phyloP scores from a whole-genome alignment of 2,329 filamentous ascomycete species.

The Fusarium sp. region DNA sequence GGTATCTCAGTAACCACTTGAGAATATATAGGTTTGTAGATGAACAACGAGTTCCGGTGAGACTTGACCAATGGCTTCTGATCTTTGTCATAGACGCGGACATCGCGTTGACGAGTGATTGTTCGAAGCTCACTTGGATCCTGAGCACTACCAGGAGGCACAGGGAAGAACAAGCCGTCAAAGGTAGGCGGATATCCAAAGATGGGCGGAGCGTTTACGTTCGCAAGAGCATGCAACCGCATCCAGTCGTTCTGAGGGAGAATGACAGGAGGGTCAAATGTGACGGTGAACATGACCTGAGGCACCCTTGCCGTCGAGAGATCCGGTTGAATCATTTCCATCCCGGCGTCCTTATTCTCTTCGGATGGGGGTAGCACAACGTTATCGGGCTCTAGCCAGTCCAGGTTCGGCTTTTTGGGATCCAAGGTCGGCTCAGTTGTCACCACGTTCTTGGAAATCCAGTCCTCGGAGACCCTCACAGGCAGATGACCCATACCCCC shows the following conservation, averaged over 20 bases:
- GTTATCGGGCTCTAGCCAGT: slow-evolving; percentile 80
- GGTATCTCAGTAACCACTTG: slow-evolving; percentile 75
- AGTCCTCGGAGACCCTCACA: slow-evolving; percentile 77
- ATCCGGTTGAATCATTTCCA: slow-evolving; percentile 64
- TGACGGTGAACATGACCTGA: slow-evolving; percentile 79
- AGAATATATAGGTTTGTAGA: slow-evolving; percentile 80
- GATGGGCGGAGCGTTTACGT: slow-evolving; percentile 55
- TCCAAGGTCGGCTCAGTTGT: slow-evolving; percentile 62
- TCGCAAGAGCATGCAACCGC: slow-evolving; percentile 70
- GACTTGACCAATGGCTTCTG: slow-evolving; percentile 47
- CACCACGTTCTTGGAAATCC: slow-evolving; percentile 77
- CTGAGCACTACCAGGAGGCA: slow-evolving; percentile 60
- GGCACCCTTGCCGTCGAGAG: slow-evolving; percentile 67
- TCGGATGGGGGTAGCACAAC: slow-evolving; percentile 66
- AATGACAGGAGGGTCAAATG: slow-evolving; percentile 79
- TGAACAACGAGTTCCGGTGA: slow-evolving; percentile 72
- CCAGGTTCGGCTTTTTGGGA: slow-evolving; percentile 61
- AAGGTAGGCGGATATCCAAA: slow-evolving; percentile 60
- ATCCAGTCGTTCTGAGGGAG: slow-evolving; percentile 74
- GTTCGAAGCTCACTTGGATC: slow-evolving; percentile 70
- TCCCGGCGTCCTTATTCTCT: slow-evolving; percentile 61
- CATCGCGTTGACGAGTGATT: slow-evolving; percentile 61
- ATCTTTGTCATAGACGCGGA: slow-evolving; percentile 56
- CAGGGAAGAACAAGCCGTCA: slow-evolving; percentile 69
- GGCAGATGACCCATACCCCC: slow-evolving; percentile 64